phyloP scores from a whole-genome alignment of 2,329 filamentous ascomycete genomes.

The Triangularia setosa region DNA sequence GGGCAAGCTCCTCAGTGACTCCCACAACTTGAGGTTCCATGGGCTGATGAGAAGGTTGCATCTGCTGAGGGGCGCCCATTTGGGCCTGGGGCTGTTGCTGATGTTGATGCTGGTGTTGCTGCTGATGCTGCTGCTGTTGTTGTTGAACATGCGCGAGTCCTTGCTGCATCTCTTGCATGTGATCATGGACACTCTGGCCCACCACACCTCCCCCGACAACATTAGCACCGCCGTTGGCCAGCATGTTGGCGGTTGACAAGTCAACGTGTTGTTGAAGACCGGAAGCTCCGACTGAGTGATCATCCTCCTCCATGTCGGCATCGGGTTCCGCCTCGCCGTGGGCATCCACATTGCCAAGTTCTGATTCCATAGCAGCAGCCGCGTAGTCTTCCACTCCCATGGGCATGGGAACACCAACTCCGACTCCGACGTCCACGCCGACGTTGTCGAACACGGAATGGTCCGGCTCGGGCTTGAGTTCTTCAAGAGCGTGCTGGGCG shows the following conservation, averaged over 20 bases:
- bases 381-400: constrained; percentile 27
- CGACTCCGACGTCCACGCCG: constrained; percentile 7
- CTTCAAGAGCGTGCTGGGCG: constrained; percentile 23
- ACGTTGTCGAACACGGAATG: constrained; percentile 24
- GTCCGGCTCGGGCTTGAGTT: constrained; percentile 25
- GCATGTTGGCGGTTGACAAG: constrained; percentile 31
- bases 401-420: background rate
- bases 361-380: constrained; percentile 30
- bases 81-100: constrained; percentile 19
- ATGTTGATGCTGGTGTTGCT: constrained; percentile 12
- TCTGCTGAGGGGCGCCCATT: constrained; percentile 14
- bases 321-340: constrained; percentile 26
- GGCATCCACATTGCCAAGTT: constrained; percentile 22
- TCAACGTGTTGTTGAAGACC: constrained; percentile 26
- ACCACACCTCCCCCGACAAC: constrained; percentile 15
- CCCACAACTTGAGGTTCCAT: constrained; percentile 28
- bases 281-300: constrained; percentile 14
- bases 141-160: constrained; percentile 26
- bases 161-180: constrained; percentile 24
- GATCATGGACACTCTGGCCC: constrained; percentile 26
- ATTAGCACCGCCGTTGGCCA: constrained; percentile 30
- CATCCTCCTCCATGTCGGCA: constrained; percentile 26
- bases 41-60: constrained; percentile 14
- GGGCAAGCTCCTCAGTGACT: constrained; percentile 47
- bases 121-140: constrained; percentile 28